Base-by-base conservation (phyloP, 805 yeast species). In the Kazachstania martiniae region DNA sequence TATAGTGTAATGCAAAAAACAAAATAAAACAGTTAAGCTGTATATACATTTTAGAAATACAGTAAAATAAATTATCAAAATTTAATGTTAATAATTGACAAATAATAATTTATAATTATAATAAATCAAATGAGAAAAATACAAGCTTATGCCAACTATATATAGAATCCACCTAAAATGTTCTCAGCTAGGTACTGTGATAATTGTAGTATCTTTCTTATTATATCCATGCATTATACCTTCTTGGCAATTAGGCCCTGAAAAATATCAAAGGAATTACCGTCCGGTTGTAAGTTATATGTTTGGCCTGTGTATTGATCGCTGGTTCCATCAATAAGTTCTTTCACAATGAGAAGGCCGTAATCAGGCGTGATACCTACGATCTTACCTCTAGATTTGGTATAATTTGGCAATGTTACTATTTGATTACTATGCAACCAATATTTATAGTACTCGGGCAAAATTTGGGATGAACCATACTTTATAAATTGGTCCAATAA, bases 201-300 rank as follows among this genome's bases (percentile, higher is more conserved):
- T n/a, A n/a, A n/a, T n/a, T n/a, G n/a, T n/a, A n/a, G n/a, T n/a
- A n/a, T n/a, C n/a, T n/a, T n/a, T n/a, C n/a, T n/a, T n/a, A n/a
- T n/a, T n/a, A n/a, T n/a, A n/a, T n/a, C n/a, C 14, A 31, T 16
- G 34, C 28, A 32, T 21, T 35, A 27, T 6, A 58, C 56, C 48
- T 76, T 79, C 38, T 63, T 75, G 13, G 77, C 80, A 12, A 89
- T 80, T 41, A 91, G 63, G 0, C 97, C 97, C 44, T 70, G 79
- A 62, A 91, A 81, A 68, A 91, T 87, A 53, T 91, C 97, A 49
- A 91, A 91, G 3, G 96, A 84, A 53, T 91, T 91, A 1, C 99
- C 98, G 56, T 91, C 98, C 0, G 99, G 97, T 54, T 87, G 96
- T 29, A 91, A 60, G 44, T 84, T 79, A 41, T 68, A 76, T 4